Base-by-base conservation (phyloP, 2,329 filamentous ascomycete species). In the Colletotrichum sp. region DNA sequence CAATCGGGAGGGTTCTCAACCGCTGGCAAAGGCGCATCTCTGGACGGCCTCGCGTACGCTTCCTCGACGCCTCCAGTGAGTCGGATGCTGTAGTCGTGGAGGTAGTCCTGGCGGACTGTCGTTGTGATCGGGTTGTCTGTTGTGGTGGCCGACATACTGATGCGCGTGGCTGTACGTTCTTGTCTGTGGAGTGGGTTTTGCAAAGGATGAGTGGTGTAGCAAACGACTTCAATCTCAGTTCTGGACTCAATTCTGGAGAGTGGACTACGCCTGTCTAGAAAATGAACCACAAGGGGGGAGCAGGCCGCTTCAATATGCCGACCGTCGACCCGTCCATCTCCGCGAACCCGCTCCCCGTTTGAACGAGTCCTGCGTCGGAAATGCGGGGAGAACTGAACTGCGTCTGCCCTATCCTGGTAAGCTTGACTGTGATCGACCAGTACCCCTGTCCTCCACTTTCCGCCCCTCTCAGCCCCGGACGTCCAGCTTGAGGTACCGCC, bases 1-100 rank as follows among this genome's bases (percentile, higher is more conserved):
- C 80, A 82, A 32, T 70, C 55, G 5, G 79, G 70, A 4, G 79
- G 78, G 38, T 78, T 76, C 57, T 67, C 65, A 21, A 57, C 74
- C 24, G 48, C 32, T 21, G 74, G 74, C 57, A 52, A 16, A 48
- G 70, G 64, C 34, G 58, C 74, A 34, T 75, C 70, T 10, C 65
- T 67, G 16, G 72, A 73, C 24, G 57, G 64, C 65, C 70, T 68
- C 26, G 74, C 32, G 48, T 73, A 73, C 8, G 74, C 70, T 55
- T 75, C 74, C 21, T 75, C 74, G 43, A 75, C 38, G 8, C 70
- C 74, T 8, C 74, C 70, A 4, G 74, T 75, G 28, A 75, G 74
- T n/a, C 74, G 74, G 21, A 75, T 75, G 28, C 55, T 72, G 58
- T 75, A 75, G 32, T 75, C 74, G 43, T 75, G 70, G 58, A 75